Evolutionary conservation across 495 filamentous ascomycete genomes (phyloP).

Genomic region (Penicillium manginii): DNA sequence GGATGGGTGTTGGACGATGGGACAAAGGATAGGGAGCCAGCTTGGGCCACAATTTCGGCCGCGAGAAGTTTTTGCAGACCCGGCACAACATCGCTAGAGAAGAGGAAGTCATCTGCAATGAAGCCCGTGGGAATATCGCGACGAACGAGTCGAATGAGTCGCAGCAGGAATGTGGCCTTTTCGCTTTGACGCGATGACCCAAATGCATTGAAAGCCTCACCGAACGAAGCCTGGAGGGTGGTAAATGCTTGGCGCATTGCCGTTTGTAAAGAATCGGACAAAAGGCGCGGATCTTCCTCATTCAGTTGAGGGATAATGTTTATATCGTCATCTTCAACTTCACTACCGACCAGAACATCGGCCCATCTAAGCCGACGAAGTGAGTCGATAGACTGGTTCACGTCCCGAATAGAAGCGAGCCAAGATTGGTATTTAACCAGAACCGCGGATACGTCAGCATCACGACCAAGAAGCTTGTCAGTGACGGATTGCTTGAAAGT

Average conservation of each 20-base stretch:
- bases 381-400: constrained; percentile 63
- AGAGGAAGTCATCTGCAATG: constrained; percentile 40
- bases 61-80: constrained; percentile 61
- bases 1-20: constrained; percentile 7
- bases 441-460: constrained; percentile 62
- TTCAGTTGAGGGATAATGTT: constrained; percentile 65
- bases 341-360: constrained; percentile 74
- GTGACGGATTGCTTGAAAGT: constrained; percentile 57
- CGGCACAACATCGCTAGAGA: constrained; percentile 53
- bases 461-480: constrained; percentile 64
- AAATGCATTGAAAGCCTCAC: constrained; percentile 46
- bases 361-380: constrained; percentile 74
- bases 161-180: constrained; percentile 72
- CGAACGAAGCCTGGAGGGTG: constrained; percentile 60
- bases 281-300: constrained; percentile 68
- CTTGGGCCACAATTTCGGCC: constrained; percentile 28
- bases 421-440: constrained; percentile 68
- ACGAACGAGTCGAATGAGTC: constrained; percentile 75
- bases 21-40: constrained; percentile 17
- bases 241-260: constrained; percentile 62
- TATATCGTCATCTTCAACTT: constrained; percentile 69
- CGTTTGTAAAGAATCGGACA: constrained; percentile 63
- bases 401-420: constrained; percentile 63
- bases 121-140: constrained; percentile 59
- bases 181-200: constrained; percentile 47